Conservation (phyloP, 495 filamentous ascomycete genomes). For the Neurospora sp. region DNA sequence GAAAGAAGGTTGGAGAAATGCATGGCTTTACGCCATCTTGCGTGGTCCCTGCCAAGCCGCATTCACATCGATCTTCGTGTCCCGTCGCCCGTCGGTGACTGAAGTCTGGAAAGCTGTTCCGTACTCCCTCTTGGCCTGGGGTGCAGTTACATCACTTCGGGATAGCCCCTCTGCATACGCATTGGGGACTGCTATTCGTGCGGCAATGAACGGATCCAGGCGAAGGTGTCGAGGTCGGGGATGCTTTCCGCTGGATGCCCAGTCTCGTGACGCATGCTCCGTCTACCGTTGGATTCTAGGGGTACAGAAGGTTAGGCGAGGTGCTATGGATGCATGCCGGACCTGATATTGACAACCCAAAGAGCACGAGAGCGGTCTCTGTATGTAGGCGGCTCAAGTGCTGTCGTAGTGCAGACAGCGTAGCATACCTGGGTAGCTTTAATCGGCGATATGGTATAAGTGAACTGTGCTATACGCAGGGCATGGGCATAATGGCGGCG, state of each 20-base stretch:
- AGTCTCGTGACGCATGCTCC: not conserved
- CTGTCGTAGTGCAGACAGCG: not conserved
- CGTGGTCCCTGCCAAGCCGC: not conserved
- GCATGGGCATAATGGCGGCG: not conserved
- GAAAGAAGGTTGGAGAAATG: not conserved
- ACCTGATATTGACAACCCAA: not conserved
- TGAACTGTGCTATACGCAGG: not conserved
- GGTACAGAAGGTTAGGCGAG: not conserved
- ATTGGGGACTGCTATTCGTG: not conserved
- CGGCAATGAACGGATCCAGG: not conserved
- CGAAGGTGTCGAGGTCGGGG: not conserved
- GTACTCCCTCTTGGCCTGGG: not conserved
- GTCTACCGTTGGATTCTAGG: not conserved
- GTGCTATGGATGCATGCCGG: not conserved
- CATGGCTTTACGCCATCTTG: not conserved
- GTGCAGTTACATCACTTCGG: not conserved
- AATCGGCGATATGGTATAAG: not conserved
- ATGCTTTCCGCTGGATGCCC: not conserved
- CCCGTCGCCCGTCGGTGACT: not conserved
- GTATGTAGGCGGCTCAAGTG: not conserved
- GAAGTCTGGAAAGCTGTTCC: not conserved
- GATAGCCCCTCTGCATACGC: not conserved
- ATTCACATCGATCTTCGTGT: not conserved
- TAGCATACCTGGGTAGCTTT: not conserved
- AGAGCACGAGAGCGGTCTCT: not conserved